These are phyloP conservation scores for Vigna trinervia DNA, from an alignment of 306 rosid genomes.

Conservation along the genomic window DNA sequence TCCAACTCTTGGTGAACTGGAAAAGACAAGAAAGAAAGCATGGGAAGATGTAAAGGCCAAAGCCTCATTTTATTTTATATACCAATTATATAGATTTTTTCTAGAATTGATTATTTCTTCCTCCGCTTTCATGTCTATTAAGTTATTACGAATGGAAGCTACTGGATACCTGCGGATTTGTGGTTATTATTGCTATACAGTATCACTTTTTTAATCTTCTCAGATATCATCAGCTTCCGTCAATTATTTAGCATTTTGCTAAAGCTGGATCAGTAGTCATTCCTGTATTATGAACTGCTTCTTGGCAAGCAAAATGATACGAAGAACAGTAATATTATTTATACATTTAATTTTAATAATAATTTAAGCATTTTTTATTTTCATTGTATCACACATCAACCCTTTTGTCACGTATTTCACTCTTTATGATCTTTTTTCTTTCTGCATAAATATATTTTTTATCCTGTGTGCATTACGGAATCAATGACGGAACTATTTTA, in stretches of 20 bases:
- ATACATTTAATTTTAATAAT: too few relatives aligned
- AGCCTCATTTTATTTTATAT: conserved; percentile 8
- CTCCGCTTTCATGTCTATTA: conserved; percentile 1
- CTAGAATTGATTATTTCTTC: conserved; percentile 25
- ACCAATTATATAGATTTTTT: conserved; percentile 5
- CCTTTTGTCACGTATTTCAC: neutral
- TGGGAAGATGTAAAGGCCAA: conserved; percentile 24
- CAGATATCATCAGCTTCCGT: neutral
- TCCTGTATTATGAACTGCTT: neutral
- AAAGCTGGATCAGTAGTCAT: neutral
- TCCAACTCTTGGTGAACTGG: conserved; percentile 75
- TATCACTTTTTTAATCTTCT: neutral
- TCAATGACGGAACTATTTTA: neutral
- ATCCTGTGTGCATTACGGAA: neutral
- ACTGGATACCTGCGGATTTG: neutral
- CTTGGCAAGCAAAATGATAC: neutral
- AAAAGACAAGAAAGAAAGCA: conserved; percentile 47
- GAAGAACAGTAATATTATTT: neutral
- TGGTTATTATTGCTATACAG: neutral
- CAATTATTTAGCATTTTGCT: neutral
- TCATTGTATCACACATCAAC: too few relatives aligned
- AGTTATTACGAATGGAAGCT: conserved; percentile 27
- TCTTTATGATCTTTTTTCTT: neutral
- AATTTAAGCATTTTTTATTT: too few relatives aligned
- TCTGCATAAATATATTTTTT: neutral